Base-by-base conservation (phyloP, 2,329 filamentous ascomycete genomes). In the Lecanosticta acicola region DNA sequence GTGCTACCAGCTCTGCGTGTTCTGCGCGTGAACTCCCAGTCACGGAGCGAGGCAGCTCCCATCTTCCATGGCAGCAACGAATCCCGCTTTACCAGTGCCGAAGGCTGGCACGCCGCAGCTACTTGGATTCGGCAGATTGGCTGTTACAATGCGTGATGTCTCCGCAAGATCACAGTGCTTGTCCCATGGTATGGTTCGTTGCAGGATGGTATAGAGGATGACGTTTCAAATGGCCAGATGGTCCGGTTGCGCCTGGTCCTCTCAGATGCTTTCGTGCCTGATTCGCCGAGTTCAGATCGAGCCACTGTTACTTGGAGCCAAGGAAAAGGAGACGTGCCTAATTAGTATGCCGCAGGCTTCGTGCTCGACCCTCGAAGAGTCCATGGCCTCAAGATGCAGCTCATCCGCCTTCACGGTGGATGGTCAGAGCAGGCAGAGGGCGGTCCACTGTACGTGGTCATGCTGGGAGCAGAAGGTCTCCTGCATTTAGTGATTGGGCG, bases 31-130 rank as follows among this genome's bases (percentile, higher is more conserved):
- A 46, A 38, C 39, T 43, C 38, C 17, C 62, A 61, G 18, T 62
- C 69, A 43, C 55, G 68, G 54, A 21, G 53, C 11, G 71, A 74
- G 62, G 68, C 67, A 0, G 50, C 54, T 0, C 57, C 62, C 19
- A 60, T 75, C 3, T 64, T 76, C 13, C 77, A 76, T 54, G 63
- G 65, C 5, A 54, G 56, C 11, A 71, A 74, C 57, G 64, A 66
- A 21, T 76, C 76, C 62, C 45, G 46, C 4, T 54, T 51, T 32
- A 46, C 46, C 4, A 29, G 16, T 17, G 33, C n/a, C 5, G n/a
- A 32, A 8, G 26, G 26, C n/a, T n/a, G n/a, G 7, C 24, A 29
- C 24, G 5, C 24, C 11, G 24, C 24, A 11, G 11, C 7, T 29
- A 11, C 24, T 29, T 29, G 24, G 24, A 29, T 29, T 5, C 11